Base-by-base conservation (phyloP, 1,284 basidiomycete species). In the Ustilago loliicola region DNA sequence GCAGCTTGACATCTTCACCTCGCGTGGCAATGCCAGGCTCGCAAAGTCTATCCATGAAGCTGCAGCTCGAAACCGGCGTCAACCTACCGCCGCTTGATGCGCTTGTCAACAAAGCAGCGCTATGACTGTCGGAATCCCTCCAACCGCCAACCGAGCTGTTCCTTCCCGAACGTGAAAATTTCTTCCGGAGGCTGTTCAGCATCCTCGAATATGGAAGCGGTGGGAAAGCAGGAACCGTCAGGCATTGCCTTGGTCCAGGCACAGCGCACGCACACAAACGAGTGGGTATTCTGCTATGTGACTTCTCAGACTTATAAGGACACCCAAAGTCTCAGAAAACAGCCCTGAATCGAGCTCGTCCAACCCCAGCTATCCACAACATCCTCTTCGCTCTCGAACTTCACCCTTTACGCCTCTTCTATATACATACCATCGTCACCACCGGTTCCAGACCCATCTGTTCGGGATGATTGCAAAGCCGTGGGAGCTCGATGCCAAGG, bases 381-480 rank as follows among this genome's bases (percentile, higher is more conserved):
- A 5, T 21, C 21, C 48, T 50, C 48, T 8, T 5, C 25, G 8
- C 25, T 13, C 21, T 27, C 8, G 25, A 50, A 6, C 15, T 13
- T 29, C 23, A 5, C 21, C 23, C 23, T 48, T 9, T 48, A 21
- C 45, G n/a, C n/a, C 23, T 11, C n/a, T 25, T 25, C 0, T 40
- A 21, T n/a, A 21, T 21, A 11, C 2, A 11, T 48, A 27, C 8
- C 25, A 15, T 17, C 21, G 6, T 45, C 15, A 50, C 13, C 48
- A 47, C 29, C 48, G 25, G 13, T n/a, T 29, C 23, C 25, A 17
- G 42, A 21, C 8, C 32, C 40, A 27, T 25, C 55, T 38, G 17
- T 9, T 3, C 57, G 50, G 17, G 40, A 71, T 71, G 68, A 65
- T 71, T 17, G 40, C 50, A 6, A 61, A 66, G 38, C 68, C 68